Base-by-base conservation (phyloP, 2,329 filamentous ascomycete species). In the Fusarium sp. region DNA sequence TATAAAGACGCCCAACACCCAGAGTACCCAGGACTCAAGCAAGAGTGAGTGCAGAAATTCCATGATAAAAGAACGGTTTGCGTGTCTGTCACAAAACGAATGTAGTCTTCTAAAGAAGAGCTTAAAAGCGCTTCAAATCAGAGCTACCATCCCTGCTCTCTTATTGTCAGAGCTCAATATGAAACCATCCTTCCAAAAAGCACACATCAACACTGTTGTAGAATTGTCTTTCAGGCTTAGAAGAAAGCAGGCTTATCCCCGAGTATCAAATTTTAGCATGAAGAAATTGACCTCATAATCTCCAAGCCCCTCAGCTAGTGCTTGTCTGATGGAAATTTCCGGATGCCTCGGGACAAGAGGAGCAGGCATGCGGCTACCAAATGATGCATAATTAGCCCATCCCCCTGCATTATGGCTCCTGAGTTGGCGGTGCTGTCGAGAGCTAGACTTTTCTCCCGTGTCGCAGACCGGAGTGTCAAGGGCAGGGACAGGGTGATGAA, bases 21-120 rank as follows among this genome's bases (percentile, higher is more conserved):
- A 78, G 8, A 78, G 72, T 17, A 74, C 55, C 76, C 76, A 78
- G 17, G 76, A 78, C 65, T 77, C 76, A 7, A 78, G 60, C 22
- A 69, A 47, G 47, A 78, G 45, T 19, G 65, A 67, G 3, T 73
- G 67, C 21, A 52, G 52, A 11, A 77, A 66, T 6, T 77, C 70
- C 76, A 77, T 77, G 42, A 13, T 63, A 42, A 46, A 28, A 14
- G 19, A 24, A 51, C 21, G 38, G 21, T 45, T 56, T 39, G 39
- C 50, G 51, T 42, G 8, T 21, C 21, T 28, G 33, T 22, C 15
- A 28, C 33, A 50, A 11, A 6, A 8, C 15, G 28, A 9, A 34
- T 24, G 14, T 22, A 14, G 22, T 14, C 24, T 1, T n/a, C 19
- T 10, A 40, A 46, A 40, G 15, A 33, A 39, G 40, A 52, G 33